Base-by-base conservation (phyloP, 495 filamentous ascomycete genomes). In the Penicillium soppii region DNA sequence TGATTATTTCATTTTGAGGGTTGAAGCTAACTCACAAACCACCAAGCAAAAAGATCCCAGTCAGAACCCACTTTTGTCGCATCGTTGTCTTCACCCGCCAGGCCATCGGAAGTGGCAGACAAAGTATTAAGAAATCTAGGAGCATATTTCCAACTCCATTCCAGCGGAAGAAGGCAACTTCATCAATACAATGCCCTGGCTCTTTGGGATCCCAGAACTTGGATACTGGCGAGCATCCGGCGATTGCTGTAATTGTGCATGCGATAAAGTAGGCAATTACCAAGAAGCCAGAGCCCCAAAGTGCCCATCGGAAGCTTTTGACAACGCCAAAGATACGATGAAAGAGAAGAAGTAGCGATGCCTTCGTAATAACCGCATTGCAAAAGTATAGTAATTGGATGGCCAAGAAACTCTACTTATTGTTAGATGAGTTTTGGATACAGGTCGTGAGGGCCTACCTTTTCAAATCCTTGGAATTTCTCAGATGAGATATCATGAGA, bases 101-200 rank as follows among this genome's bases (percentile, higher is more conserved):
- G 6, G 70, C 54, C 53, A 72, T 55, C 0, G 70, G 70, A 38
- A 75, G 43, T 7, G 73, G 73, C n/a, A 81, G 62, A 33, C 61
- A 57, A 27, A 79, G 68, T 9, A 79, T 65, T 15, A 72, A 43
- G 33, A 76, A 48, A 43, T 81, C 73, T n/a, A 73, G 65, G 7
- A 72, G 38, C 43, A 79, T 67, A 41, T 77, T 81, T 36, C 63
- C 68, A 32, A 76, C 61, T 1, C 73, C 76, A 16, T 71, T 77
- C 41, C 65, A 70, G 10, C 70, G 61, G 52, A 71, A 78, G 54
- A 77, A 81, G 13, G 55, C 53, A 6, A 67, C 59, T 43, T 66
- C 61, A 29, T 75, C 52, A 38, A 78, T 70, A 43, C 77, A 81
- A 8, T 29, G 45, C 13, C 66, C 66, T 20, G 47, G 43, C 2